A percentile compares a stretch with the other conserved stretches of the same genome.
phyloP scores from a whole-genome alignment of 148 eudicot genomes.

The Arctostaphylos glauca region DNA sequence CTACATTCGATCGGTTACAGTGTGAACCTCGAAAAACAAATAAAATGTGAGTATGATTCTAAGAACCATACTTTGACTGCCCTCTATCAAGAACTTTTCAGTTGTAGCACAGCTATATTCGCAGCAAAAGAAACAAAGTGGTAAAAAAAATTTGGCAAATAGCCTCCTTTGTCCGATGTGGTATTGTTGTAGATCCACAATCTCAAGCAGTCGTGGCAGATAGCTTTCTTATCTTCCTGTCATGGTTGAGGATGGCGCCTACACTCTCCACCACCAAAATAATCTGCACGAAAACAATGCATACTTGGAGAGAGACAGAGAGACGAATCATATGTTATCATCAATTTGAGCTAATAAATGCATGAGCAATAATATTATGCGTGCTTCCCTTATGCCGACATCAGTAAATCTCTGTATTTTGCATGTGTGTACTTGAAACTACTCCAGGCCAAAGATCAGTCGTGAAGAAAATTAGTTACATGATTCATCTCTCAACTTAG shows the following conservation, averaged over 20 bases:
- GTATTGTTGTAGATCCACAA: neutral
- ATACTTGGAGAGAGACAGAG: neutral
- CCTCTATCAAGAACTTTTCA: neutral
- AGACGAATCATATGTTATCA: neutral
- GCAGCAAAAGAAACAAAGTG: neutral
- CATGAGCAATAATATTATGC: neutral
- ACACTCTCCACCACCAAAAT: conserved; percentile 88
- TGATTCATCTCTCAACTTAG: neutral
- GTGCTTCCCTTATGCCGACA: neutral
- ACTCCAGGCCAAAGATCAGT: neutral
- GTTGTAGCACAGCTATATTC: neutral
- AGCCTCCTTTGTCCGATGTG: no score
- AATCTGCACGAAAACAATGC: conserved; percentile 42
- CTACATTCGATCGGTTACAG: no score
- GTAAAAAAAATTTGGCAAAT: neutral
- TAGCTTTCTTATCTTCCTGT: conserved; percentile 65
- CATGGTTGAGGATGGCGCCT: conserved; percentile 83
- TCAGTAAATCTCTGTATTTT: neutral
- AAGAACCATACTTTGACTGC: neutral
- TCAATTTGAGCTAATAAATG: neutral
- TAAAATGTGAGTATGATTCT: neutral
- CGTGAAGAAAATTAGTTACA: neutral
- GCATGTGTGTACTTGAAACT: neutral
- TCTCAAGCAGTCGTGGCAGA: conserved; percentile 25
- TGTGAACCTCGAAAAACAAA: neutral